Conservation (phyloP, 2,329 filamentous ascomycete species). For the Nemania abortiva region DNA sequence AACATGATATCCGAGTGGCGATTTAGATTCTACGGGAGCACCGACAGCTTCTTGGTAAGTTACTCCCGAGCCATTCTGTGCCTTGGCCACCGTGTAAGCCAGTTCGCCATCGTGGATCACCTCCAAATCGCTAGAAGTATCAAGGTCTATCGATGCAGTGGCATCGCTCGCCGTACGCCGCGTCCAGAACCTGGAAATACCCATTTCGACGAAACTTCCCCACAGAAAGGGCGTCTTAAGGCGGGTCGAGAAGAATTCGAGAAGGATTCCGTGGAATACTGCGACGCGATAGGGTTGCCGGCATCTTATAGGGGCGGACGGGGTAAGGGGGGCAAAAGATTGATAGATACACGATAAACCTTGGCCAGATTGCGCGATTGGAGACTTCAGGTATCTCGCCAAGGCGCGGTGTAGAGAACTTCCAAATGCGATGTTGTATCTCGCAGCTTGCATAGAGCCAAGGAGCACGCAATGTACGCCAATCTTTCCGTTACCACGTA, state of each 20-base stretch:
- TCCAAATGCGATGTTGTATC: conserved; percentile 30
- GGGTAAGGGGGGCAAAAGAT: not conserved
- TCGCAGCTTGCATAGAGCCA: conserved; percentile 20
- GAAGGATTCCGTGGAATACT: not conserved
- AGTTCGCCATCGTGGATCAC: conserved; percentile 48
- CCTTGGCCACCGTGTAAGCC: conserved; percentile 46
- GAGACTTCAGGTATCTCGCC: conserved; percentile 16
- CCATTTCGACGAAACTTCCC: conserved; percentile 37
- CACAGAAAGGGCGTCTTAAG: not conserved
- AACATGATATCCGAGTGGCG: conserved; percentile 71
- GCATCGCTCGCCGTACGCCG: conserved; percentile 31
- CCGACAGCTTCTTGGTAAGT: conserved; percentile 71
- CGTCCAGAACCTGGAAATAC: conserved; percentile 42
- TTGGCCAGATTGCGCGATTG: conserved; percentile 26
- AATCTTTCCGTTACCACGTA: conserved; percentile 28
- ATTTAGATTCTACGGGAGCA: conserved; percentile 69
- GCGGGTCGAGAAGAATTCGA: not conserved
- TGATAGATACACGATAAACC: conserved; percentile 22
- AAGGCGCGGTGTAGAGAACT: conserved; percentile 15
- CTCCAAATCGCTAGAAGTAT: conserved; percentile 42
- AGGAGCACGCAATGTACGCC: conserved; percentile 36
- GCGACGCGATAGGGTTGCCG: conserved; percentile 11
- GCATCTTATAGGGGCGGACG: conserved; percentile 25
- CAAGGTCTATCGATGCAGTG: conserved; percentile 1
- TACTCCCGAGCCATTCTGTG: conserved; percentile 58